These are phyloP conservation scores for Penicillium crustosum DNA, from an alignment of 2,329 filamentous ascomycete genomes.

Conservation along the genomic window DNA sequence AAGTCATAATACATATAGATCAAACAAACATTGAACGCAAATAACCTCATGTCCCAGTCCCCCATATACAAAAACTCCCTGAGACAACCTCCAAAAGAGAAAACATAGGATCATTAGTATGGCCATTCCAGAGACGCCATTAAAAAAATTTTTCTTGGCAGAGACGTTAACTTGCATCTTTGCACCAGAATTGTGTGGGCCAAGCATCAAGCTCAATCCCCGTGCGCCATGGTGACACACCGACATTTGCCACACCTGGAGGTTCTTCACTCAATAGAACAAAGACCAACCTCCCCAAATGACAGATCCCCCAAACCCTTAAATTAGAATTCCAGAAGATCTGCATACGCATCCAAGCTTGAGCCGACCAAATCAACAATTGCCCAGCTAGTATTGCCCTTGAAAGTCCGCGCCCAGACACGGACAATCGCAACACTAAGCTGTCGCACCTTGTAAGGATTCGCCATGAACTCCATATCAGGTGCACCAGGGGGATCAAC, in stretches of 20 bases:
- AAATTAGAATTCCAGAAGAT: conserved; percentile 39
- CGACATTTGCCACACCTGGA: neutral
- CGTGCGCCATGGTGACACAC: neutral
- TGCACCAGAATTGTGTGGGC: conserved; percentile 1
- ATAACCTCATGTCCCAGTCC: conserved; percentile 5
- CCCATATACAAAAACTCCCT: conserved; percentile 23
- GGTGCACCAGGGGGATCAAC: conserved; percentile 39
- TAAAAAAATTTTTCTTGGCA: neutral
- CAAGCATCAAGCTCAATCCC: neutral
- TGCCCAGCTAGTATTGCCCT: conserved; percentile 51
- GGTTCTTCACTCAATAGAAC: neutral
- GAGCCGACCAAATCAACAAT: conserved; percentile 49
- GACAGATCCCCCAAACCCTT: neutral
- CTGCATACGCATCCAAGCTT: conserved; percentile 49
- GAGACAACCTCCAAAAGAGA: conserved; percentile 27
- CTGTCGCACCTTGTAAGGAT: conserved; percentile 44
- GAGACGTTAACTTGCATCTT: conserved; percentile 14
- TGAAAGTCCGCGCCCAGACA: conserved; percentile 49
- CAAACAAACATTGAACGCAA: conserved; percentile 6
- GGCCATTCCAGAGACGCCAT: conserved; percentile 7
- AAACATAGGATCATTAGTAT: conserved; percentile 21
- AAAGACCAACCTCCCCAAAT: neutral
- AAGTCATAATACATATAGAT: conserved; percentile 25
- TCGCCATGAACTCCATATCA: conserved; percentile 46
- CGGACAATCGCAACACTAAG: conserved; percentile 51